Evolutionary conservation across 108 stramenopile species (phyloP).

Genomic region (Discostella stelligeroides): DNA sequence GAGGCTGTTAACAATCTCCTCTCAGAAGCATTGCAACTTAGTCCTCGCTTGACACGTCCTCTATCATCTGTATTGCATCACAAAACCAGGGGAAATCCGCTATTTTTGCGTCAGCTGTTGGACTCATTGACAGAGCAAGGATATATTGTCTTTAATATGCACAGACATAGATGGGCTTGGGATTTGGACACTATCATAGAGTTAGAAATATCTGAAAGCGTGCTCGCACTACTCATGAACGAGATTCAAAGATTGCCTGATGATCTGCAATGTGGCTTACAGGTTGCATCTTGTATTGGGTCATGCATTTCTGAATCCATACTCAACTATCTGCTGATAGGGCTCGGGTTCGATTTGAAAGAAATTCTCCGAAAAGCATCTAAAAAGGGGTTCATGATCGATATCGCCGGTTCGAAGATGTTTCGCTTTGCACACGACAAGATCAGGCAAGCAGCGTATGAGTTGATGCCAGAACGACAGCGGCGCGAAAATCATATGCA

Average conservation of each 20-base stretch:
- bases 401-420: background rate
- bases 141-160: slow-evolving; percentile 13
- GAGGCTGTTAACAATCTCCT: slow-evolving; percentile 30
- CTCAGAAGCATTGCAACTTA: slow-evolving; percentile 26
- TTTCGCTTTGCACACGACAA: slow-evolving; percentile 38
- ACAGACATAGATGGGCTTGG: slow-evolving; percentile 28
- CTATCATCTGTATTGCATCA: slow-evolving; percentile 18
- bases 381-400: slow-evolving; percentile 11
- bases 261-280: slow-evolving; percentile 14
- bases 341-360: slow-evolving; percentile 1
- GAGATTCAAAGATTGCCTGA: slow-evolving; percentile 25
- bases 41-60: slow-evolving; percentile 36
- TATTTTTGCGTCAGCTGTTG: slow-evolving; percentile 24
- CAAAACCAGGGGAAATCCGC: slow-evolving; percentile 21
- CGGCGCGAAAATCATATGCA: slow-evolving; percentile 12
- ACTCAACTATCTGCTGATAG: slow-evolving; percentile 7
- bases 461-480: slow-evolving; percentile 21
- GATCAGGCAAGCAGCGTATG: slow-evolving; percentile 41
- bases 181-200: slow-evolving; percentile 23
- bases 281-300: slow-evolving; percentile 41
- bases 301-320: slow-evolving; percentile 14
- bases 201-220: slow-evolving; percentile 27
- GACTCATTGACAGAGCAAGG: slow-evolving; percentile 19
- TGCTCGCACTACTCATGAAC: slow-evolving; percentile 14
- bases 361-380: background rate